These are phyloP conservation scores for Hypoxylon intermedium DNA, from an alignment of 495 filamentous ascomycete genomes.

Conservation along the genomic window DNA sequence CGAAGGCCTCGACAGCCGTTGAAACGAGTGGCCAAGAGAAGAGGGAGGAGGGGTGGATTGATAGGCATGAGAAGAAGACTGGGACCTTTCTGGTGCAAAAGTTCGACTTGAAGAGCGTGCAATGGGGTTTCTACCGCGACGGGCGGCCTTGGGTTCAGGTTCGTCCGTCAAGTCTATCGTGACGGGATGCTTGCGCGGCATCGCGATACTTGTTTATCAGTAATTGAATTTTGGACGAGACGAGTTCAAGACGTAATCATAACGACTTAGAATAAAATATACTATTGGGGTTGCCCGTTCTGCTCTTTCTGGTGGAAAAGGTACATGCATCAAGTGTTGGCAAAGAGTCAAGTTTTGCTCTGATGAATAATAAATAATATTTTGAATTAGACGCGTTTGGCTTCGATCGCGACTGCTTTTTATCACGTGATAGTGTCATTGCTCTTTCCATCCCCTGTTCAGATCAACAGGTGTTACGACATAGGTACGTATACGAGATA, in stretches of 20 bases:
- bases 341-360: too few relatives aligned
- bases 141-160: constrained; percentile 28
- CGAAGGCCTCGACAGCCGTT: constrained; percentile 14
- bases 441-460: not conserved
- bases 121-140: constrained; percentile 31
- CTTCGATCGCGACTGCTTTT: constrained; percentile 12
- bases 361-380: too few relatives aligned
- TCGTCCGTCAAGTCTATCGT: not conserved
- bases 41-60: constrained; percentile 18
- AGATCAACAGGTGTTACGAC: not conserved
- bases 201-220: too few relatives aligned
- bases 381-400: constrained; percentile 16
- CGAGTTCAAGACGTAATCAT: too few relatives aligned
- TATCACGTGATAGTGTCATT: constrained; percentile 24
- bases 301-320: too few relatives aligned
- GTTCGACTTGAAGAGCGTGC: constrained; percentile 6
- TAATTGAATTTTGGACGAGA: too few relatives aligned
- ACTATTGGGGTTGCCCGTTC: too few relatives aligned
- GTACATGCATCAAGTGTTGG: too few relatives aligned
- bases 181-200: constrained; percentile 20
- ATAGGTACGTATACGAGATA: not conserved
- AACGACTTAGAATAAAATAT: not conserved
- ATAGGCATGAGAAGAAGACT: constrained; percentile 16
- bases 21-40: constrained; percentile 25
- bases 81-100: constrained; percentile 17